A percentile compares a stretch with the other conserved stretches of the same genome.
Evolutionary conservation across 176 grass and related monocot species (phyloP).

Genomic region (Poa annua): DNA sequence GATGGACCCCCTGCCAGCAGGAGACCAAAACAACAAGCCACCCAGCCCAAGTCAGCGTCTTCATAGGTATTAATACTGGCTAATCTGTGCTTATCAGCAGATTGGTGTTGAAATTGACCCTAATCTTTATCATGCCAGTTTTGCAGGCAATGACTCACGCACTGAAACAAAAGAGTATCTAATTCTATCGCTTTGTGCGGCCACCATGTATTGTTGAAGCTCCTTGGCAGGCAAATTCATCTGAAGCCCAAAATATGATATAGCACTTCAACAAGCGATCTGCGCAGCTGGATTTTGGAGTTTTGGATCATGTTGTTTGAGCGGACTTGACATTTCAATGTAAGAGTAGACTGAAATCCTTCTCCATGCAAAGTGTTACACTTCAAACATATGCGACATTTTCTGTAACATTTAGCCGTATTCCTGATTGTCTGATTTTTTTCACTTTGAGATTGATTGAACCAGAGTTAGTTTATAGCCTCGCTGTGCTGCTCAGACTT

Average conservation of each 20-base stretch:
- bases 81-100: neutral
- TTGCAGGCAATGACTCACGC: constrained; percentile 26
- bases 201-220: neutral
- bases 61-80: constrained; percentile 47
- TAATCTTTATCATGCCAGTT: neutral
- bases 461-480: constrained; percentile 29
- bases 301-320: constrained; percentile 31
- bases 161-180: neutral
- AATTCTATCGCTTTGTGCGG: constrained; percentile 10
- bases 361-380: constrained; percentile 15
- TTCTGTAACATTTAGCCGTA: constrained; percentile 22
- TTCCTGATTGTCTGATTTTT: constrained; percentile 25
- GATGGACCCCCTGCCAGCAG: constrained; percentile 67
- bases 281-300: constrained; percentile 34
- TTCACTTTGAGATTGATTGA: constrained; percentile 10
- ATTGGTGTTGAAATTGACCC: neutral
- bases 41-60: constrained; percentile 60
- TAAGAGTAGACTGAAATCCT: constrained; percentile 21
- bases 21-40: constrained; percentile 51
- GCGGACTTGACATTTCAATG: constrained; percentile 38
- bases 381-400: constrained; percentile 12
- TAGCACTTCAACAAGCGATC: neutral
- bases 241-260: constrained; percentile 21
- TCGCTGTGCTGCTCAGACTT: neutral
- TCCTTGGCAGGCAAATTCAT: constrained; percentile 2